phyloP scores from a whole-genome alignment of 2,329 filamentous ascomycete genomes.

The Colletotrichum navitas region DNA sequence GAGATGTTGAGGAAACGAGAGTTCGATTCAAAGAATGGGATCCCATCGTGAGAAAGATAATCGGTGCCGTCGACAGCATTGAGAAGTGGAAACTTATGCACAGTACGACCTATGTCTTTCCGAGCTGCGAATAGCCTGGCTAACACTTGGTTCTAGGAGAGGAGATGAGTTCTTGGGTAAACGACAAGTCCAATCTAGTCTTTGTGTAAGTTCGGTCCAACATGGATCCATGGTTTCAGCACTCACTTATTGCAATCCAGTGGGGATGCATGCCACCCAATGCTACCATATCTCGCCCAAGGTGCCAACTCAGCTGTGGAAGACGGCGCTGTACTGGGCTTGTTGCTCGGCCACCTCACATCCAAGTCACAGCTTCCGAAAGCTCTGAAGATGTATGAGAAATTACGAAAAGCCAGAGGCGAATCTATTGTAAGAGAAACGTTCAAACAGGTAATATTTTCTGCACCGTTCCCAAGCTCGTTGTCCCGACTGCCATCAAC shows the following conservation, averaged over 20 bases:
- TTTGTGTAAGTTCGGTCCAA: slow-evolving; percentile 53
- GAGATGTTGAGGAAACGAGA: slow-evolving; percentile 71
- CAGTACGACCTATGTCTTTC: slow-evolving; percentile 46
- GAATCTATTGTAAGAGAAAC: slow-evolving; percentile 71
- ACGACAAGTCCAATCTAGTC: slow-evolving; percentile 62
- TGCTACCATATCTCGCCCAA: slow-evolving; percentile 74
- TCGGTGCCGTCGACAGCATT: slow-evolving; percentile 66
- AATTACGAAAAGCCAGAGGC: slow-evolving; percentile 61
- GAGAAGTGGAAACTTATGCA: slow-evolving; percentile 79
- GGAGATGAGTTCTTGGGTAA: slow-evolving; percentile 68
- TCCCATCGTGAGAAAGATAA: slow-evolving; percentile 62
- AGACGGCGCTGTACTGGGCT: slow-evolving; percentile 75
- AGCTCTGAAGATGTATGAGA: slow-evolving; percentile 60
- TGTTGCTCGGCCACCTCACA: slow-evolving; percentile 65
- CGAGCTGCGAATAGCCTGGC: slow-evolving; percentile 19
- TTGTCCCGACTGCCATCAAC: no score
- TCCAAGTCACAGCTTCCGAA: slow-evolving; percentile 59
- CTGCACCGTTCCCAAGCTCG: slow-evolving; percentile 8
- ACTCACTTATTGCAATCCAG: slow-evolving; percentile 47
- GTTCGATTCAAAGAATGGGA: slow-evolving; percentile 74
- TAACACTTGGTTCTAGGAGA: slow-evolving; percentile 49
- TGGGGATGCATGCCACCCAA: slow-evolving; percentile 74
- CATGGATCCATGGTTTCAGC: neutral
- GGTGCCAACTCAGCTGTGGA: slow-evolving; percentile 77
- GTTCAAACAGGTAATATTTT: slow-evolving; percentile 53